These are phyloP conservation scores for Lolium multiflorum DNA, from an alignment of 176 grass and related monocot genomes.

Conservation along the genomic window DNA sequence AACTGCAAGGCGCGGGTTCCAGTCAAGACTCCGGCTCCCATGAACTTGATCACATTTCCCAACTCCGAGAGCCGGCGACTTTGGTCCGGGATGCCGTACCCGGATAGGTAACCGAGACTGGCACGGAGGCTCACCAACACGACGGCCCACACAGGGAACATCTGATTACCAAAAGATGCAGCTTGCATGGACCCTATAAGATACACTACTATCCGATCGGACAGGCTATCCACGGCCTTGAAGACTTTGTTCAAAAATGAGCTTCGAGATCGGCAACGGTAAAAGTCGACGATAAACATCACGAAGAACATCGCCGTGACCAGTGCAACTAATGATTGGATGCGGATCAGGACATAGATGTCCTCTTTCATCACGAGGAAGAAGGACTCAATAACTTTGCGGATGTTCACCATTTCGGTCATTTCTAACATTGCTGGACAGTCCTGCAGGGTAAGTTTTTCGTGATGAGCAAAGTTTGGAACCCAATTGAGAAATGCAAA, in stretches of 20 bases:
- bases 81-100: neutral
- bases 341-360: constrained; percentile 6
- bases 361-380: neutral
- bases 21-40: neutral
- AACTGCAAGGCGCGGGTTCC: neutral
- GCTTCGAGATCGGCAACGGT: neutral
- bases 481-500: no score
- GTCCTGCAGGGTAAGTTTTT: no score
- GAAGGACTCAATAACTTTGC: neutral
- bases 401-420: neutral
- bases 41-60: neutral
- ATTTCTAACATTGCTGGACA: neutral
- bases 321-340: neutral
- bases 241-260: neutral
- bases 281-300: constrained; percentile 34
- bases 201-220: neutral
- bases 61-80: neutral
- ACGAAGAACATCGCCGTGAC: neutral
- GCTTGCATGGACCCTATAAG: constrained; percentile 11
- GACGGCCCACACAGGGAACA: constrained; percentile 2
- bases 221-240: neutral
- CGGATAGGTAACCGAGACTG: constrained; percentile 17
- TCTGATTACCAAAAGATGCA: neutral
- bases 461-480: no score
- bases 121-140: constrained; percentile 17